Conservation (phyloP, 2,329 filamentous ascomycete genomes). For the Paecilomyces niveus region DNA sequence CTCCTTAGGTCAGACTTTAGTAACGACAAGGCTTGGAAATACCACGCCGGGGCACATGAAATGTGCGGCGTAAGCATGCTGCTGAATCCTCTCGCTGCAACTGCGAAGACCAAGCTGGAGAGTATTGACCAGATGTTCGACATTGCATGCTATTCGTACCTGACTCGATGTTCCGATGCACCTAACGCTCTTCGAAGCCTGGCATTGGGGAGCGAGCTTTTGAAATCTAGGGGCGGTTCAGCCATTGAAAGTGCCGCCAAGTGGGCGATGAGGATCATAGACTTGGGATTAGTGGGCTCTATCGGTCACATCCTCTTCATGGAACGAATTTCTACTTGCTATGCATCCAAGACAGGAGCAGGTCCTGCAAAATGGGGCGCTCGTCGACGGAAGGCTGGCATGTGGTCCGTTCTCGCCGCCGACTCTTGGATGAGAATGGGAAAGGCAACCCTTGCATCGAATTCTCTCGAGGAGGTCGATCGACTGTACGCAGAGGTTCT, state of each 20-base stretch:
- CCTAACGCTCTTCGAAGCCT: constrained; percentile 76
- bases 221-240: constrained; percentile 70
- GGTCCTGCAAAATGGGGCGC: constrained; percentile 62
- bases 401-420: constrained; percentile 79
- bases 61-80: constrained; percentile 86
- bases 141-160: constrained; percentile 85
- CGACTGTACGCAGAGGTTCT: constrained; percentile 43
- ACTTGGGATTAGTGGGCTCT: constrained; percentile 65
- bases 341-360: constrained; percentile 63
- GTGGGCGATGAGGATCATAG: constrained; percentile 76
- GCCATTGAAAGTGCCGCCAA: constrained; percentile 79
- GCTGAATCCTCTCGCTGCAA: constrained; percentile 64
- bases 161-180: constrained; percentile 71
- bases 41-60: constrained; percentile 89
- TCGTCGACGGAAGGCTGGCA: constrained; percentile 73
- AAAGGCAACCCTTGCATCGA: constrained; percentile 71
- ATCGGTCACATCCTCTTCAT: constrained; percentile 76
- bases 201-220: constrained; percentile 68
- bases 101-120: constrained; percentile 71
- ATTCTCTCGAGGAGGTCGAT: constrained; percentile 65
- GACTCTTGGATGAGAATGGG: constrained; percentile 75
- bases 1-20: constrained; percentile 80
- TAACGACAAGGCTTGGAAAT: constrained; percentile 94
- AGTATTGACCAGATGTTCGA: constrained; percentile 82
- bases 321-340: constrained; percentile 80